Base-by-base conservation (phyloP, 306 rosid species). In the Lotus japonicus region DNA sequence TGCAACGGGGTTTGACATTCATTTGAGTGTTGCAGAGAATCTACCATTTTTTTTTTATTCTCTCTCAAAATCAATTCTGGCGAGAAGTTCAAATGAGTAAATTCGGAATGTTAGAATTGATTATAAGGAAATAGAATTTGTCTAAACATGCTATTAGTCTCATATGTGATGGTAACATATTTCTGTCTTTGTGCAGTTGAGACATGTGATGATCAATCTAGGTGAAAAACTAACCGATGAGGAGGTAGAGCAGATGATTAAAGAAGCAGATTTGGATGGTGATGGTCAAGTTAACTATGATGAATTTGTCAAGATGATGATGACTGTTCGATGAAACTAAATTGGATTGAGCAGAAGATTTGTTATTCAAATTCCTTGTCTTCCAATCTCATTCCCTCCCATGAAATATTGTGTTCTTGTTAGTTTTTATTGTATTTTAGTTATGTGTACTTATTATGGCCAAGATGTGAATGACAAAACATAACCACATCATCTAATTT, bases 261-360 rank as follows among this genome's bases (percentile, higher is more conserved):
- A 67, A 51, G 98, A 89, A 64, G 98, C 98, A 3, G 98, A 92
- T 76, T 81, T 92, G 79, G 98, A 92, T 35, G 98, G 96, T 50
- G 98, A 92, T 78, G 96, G 98, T 31, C 96, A 92, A 66, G 96
- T 89, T 58, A 86, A 87, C 58, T 92, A 75, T 17, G 95, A 92
- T 11, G 98, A 92, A 80, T 92, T 92, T 15, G 98, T 78, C 65
- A 92, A 84, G 75, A 81, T 92, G 95, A 87, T 89, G 96, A 85
- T 77, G 92, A 80, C 90, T 65, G 74, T 89, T 62, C 84, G 96
- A 82, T 92, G 81, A 75, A 52, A 73, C 68, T 35, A 2, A 8
- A 6, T 70, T 58, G 55, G 31, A 48, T 17, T 18, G 2, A 3
- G 33, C 1, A 16, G 0, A 44, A 13, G 1, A 41, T 53, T 49